Base-by-base conservation (phyloP, 2,329 filamentous ascomycete genomes). In the Aspergillus viridinutans region DNA sequence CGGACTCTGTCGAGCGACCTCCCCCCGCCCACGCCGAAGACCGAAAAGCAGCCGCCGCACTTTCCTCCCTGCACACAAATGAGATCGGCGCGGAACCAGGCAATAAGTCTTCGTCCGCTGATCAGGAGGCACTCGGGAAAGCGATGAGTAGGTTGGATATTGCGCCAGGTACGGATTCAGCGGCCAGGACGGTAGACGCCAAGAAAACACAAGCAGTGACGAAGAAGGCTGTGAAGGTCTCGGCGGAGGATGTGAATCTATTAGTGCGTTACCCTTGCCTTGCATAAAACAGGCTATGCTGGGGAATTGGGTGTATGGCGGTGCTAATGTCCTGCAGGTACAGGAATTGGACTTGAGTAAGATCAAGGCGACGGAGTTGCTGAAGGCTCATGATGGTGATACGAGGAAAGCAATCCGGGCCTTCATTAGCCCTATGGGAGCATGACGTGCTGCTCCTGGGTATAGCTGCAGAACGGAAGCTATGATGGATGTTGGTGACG, bases 61-160 rank as follows among this genome's bases (percentile, higher is more conserved):
- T 81, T 51, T 78, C 76, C 58, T 72, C 78, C 38, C 74, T 81
- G 40, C 74, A 78, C 59, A 69, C 71, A 12, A 76, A 72, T 54
- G 74, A 72, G 50, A 72, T 76, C 52, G 70, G 66, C 6, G 67
- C 74, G 9, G 72, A 73, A 29, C 62, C 65, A 12, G 69, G 69
- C 1, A 68, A 72, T 50, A 67, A 66, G 14, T 70, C 73, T 1
- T 69, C 72, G 1, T 66, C 65, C 14, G 72, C 72, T 0, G 76
- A 79, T 40, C 78, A 80, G 57, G 78, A 80, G 62, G 78, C 78
- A 0, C 64, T 81, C n/a, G 76, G 75, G 0, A 78, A 76, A 60
- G 79, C 79, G 2, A 80, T 81, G 73, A 78, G 72, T 55, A 69
- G 77, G 38, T 61, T 81, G n/a, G 78, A 81, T 59, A 75, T 78